A percentile compares a stretch with the other conserved stretches of the same genome.
phyloP scores from a whole-genome alignment of 495 filamentous ascomycete species.

The Schizothecium vesticola region DNA sequence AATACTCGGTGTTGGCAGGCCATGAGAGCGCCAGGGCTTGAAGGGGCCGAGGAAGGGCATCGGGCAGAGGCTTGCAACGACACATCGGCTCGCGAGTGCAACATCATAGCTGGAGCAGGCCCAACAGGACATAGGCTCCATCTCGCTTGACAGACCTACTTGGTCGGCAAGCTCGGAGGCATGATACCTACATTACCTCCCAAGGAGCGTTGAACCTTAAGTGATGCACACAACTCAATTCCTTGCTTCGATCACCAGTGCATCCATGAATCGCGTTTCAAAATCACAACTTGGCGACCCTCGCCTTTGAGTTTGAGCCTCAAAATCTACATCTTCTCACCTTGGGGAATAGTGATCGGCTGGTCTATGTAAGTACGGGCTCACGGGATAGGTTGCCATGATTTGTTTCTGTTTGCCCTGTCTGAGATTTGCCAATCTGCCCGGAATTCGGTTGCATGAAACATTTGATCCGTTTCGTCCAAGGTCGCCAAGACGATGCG shows the following conservation, averaged over 20 bases:
- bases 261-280: neutral
- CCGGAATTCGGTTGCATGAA: neutral
- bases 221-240: neutral
- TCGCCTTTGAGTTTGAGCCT: neutral
- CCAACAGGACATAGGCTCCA: neutral
- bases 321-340: neutral
- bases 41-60: neutral
- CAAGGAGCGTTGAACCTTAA: neutral
- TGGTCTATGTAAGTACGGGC: neutral
- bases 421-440: slow-evolving; percentile 9
- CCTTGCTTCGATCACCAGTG: too few relatives aligned
- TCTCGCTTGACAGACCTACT: neutral
- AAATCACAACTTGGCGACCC: neutral
- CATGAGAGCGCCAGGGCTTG: neutral
- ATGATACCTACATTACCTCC: neutral
- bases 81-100: neutral
- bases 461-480: neutral
- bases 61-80: neutral
- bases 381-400: neutral
- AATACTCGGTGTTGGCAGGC: neutral
- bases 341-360: neutral
- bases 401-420: slow-evolving; percentile 1
- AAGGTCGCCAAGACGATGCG: neutral
- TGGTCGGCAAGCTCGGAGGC: neutral
- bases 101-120: neutral